Percentiles rank a stretch among this genome's conserved stretches.
Evolutionary conservation across 164 flowering plant genomes (phyloP).

Genomic region (Vitis cinerea): DNA sequence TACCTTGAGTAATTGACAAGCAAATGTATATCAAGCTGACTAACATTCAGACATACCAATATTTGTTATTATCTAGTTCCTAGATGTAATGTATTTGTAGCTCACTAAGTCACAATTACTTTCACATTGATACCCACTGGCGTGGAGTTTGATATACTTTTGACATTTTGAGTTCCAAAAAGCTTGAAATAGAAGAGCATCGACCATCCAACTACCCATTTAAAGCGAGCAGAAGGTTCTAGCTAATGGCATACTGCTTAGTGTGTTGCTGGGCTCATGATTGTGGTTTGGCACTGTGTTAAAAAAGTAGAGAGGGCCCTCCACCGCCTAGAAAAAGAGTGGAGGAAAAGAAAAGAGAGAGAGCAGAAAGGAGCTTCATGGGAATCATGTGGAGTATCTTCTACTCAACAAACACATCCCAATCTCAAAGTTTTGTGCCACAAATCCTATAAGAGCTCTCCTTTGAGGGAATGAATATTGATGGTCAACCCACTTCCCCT

Average conservation of each 20-base stretch:
- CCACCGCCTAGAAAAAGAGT: slow-evolving; percentile 4
- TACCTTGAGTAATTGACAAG: no score
- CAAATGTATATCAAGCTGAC: no score
- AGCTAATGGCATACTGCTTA: not conserved
- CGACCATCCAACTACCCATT: not conserved
- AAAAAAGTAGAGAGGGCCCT: slow-evolving; percentile 5
- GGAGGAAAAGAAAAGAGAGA: slow-evolving; percentile 1
- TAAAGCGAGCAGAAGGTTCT: not conserved
- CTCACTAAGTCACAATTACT: no score
- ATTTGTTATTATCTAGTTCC: no score
- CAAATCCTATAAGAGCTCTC: not conserved
- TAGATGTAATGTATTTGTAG: no score
- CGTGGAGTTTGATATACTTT: no score
- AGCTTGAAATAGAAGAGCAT: no score
- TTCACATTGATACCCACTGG: no score
- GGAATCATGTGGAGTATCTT: slow-evolving; percentile 2
- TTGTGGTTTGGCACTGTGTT: not conserved
- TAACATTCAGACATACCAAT: no score
- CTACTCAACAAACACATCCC: slow-evolving; percentile 9
- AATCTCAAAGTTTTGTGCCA: not conserved
- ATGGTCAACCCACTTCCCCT: not conserved
- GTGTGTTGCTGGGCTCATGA: not conserved
- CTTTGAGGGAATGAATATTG: not conserved
- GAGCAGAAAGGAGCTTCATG: not conserved
- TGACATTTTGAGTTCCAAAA: no score